Evolutionary conservation across 257 asterid genomes (phyloP), one percentile per base, ranked within the genome.

Genomic region (Solanum chilense): DNA sequence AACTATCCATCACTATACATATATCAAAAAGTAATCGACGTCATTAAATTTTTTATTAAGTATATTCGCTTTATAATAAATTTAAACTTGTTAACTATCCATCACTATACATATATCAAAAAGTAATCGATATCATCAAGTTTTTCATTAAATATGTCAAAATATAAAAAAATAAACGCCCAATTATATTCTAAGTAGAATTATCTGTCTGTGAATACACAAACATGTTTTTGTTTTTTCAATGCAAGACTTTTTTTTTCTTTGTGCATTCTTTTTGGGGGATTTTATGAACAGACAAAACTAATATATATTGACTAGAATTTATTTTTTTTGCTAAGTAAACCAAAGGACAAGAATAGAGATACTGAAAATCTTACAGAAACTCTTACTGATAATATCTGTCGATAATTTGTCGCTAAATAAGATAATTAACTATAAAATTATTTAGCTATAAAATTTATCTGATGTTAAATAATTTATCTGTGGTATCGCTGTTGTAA

Each of bases 121-220:
- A 33, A 33, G 5, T 33, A 33, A 33, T 1, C 5, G 0, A 33
- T 33, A 0, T 0, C 2, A 49, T 64, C 5, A 21, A 5, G 3
- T 11, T 64, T 64, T 11, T 64, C 0, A 5, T 16, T 25, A 9
- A 60, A 9, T 4, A 0, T 62, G 0, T 62, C 2, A n/a, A 11
- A 64, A n/a, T 64, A 64, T 12, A 64, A 64, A 12, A 64, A 27
- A 64, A 0, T 11, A 11, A 64, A n/a, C 18, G 6, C 8, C 1
- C 7, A 5, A 5, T 5, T 4, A 35, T 35, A 35, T 5, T 35
- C 6, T 35, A 35, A 35, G 31, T 9, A 60, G 13, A 60, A 3
- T 60, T 60, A 23, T 60, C 6, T 60, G 21, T 49, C 27, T 21
- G 5, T 21, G 68, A 3, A 21, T 60, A 21, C 16, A 64, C 18